Percentiles rank a stretch among this genome's conserved stretches.
These are phyloP conservation scores for Teratosphaeria nubilosa DNA, from an alignment of 2,329 filamentous ascomycete species.

Conservation along the genomic window DNA sequence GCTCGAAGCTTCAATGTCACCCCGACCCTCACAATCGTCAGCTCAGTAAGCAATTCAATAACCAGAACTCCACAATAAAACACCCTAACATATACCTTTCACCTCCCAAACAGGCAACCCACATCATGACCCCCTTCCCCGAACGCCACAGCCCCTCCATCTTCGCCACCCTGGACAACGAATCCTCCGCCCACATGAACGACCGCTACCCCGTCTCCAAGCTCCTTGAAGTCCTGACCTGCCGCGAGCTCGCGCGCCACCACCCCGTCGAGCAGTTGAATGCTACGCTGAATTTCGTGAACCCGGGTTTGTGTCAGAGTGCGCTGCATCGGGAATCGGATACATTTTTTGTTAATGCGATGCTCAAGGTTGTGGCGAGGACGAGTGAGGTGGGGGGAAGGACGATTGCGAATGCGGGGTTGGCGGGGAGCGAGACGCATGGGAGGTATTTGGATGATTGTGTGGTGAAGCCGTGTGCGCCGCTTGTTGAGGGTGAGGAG, in stretches of 20 bases:
- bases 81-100: too few species aligned
- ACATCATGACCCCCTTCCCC: conserved; percentile 21
- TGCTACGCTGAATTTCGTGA: conserved; percentile 39
- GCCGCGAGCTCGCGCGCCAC: conserved; percentile 29
- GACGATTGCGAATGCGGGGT: conserved; percentile 26
- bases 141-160: conserved; percentile 24
- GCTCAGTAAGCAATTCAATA: too few species aligned
- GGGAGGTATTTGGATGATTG: conserved; percentile 31
- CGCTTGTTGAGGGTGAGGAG: conserved; percentile 24
- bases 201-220: conserved; percentile 34
- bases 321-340: conserved; percentile 15
- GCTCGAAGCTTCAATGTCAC: conserved; percentile 18
- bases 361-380: conserved; percentile 20
- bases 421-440: conserved; percentile 26
- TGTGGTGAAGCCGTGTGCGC: conserved; percentile 17
- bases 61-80: too few species aligned
- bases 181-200: conserved; percentile 22
- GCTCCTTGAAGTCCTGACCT: conserved; percentile 33
- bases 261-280: conserved; percentile 10
- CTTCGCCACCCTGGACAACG: conserved; percentile 26
- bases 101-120: too few species aligned
- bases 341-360: conserved; percentile 8
- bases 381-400: conserved; percentile 29
- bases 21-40: conserved; percentile 28
- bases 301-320: conserved; percentile 42